Evolutionary conservation across 371 early-diverging fungal genomes (phyloP).

Genomic region (Lichtheimia corymbifera): DNA sequence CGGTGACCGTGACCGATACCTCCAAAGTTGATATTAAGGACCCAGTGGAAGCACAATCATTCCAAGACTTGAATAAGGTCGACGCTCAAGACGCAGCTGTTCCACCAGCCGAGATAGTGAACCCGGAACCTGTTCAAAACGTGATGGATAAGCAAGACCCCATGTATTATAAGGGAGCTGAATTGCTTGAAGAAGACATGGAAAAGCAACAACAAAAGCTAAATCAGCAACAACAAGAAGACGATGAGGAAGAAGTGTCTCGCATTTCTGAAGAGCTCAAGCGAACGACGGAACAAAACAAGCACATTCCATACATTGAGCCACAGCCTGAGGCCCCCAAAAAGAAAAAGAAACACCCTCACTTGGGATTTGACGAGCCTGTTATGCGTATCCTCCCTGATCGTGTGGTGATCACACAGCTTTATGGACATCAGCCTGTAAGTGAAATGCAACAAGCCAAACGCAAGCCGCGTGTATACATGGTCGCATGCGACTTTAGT

Average conservation of each 20-base stretch:
- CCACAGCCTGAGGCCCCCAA: neutral
- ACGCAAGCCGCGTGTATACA: conserved; percentile 22
- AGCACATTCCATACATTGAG: conserved; percentile 24
- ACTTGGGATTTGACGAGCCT: conserved; percentile 26
- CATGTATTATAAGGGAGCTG: neutral
- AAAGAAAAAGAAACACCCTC: conserved; percentile 7
- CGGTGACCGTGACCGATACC: too few relatives aligned
- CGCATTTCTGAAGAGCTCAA: conserved; percentile 14
- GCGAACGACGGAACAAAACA: conserved; percentile 38
- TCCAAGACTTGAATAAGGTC: conserved; percentile 4
- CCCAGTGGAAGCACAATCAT: too few relatives aligned
- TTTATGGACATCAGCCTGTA: conserved; percentile 22
- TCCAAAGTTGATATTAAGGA: too few relatives aligned
- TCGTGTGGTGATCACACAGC: conserved; percentile 22
- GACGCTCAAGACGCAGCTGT: conserved; percentile 1
- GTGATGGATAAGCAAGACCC: neutral
- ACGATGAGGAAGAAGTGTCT: conserved; percentile 3
- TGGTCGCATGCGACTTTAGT: conserved; percentile 49
- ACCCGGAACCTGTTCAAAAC: conserved; percentile 14
- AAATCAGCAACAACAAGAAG: conserved; percentile 2
- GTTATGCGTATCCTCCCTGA: conserved; percentile 15
- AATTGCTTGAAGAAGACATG: conserved; percentile 15
- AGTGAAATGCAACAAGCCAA: conserved; percentile 4
- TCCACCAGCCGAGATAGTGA: conserved; percentile 7
- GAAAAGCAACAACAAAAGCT: conserved; percentile 10